Percentiles rank a stretch among this genome's conserved stretches.
Conservation (phyloP, 768 basidiomycete species). For the Melanogaster broomeanus region DNA sequence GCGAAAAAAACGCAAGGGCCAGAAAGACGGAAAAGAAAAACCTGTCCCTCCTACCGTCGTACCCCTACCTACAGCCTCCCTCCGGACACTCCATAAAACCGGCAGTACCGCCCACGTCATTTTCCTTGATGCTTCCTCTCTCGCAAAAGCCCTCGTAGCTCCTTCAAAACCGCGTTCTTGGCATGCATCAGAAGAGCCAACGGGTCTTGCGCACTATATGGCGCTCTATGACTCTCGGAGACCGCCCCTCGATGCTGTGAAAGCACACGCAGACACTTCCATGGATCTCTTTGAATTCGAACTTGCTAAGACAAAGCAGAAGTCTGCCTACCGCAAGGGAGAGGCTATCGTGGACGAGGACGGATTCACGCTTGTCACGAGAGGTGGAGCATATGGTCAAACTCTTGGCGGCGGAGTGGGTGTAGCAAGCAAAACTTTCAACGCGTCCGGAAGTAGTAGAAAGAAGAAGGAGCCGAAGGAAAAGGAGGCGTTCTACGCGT, state of each 20-base stretch:
- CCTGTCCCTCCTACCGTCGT: conserved; percentile 50
- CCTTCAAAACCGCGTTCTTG: conserved; percentile 58
- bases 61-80: conserved; percentile 54
- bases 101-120: conserved; percentile 72
- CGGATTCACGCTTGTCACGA: conserved; percentile 92
- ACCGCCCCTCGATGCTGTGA: conserved; percentile 73
- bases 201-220: conserved; percentile 73
- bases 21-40: conserved; percentile 18
- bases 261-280: conserved; percentile 76
- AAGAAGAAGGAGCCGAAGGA: conserved; percentile 65
- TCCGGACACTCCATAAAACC: conserved; percentile 61
- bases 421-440: conserved; percentile 62
- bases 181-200: conserved; percentile 63
- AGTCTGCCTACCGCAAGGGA: conserved; percentile 73
- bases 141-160: conserved; percentile 62
- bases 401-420: conserved; percentile 80
- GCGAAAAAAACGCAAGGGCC: conserved; percentile 34
- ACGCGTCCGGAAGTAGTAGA: conserved; percentile 36
- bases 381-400: conserved; percentile 88
- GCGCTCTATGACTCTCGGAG: conserved; percentile 65
- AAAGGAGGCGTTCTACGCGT: conserved; percentile 82
- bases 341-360: conserved; percentile 93
- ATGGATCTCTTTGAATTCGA: conserved; percentile 76
- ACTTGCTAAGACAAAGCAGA: conserved; percentile 54
- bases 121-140: conserved; percentile 71